Evolutionary conservation across 495 filamentous ascomycete species (phyloP), one percentile per base, ranked within the genome.

Genomic region (Tuber aestivum): DNA sequence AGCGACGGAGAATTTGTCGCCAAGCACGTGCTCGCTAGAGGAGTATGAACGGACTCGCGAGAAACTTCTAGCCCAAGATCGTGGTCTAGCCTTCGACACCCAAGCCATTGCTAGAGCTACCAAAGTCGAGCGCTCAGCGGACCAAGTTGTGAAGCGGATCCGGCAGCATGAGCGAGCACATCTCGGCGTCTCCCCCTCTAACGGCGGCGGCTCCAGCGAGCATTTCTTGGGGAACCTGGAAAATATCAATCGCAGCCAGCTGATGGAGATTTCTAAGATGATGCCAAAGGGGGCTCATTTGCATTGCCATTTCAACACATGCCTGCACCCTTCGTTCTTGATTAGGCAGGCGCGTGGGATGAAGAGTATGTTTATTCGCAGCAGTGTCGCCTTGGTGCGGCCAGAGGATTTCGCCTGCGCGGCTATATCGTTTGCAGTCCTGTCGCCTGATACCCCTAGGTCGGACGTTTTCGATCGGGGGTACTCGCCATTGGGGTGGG

Each of bases 211-310:
- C n/a, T n/a, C 21, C 23, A 56, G 48, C 48, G 48, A 56, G 6
- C 48, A 56, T 56, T 56, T 56, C 48, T 4, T 56, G 48, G 48
- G 48, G 7, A 56, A 56, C 48, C 21, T 56, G 21, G 48, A 56
- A 56, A 56, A 9, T 7, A 56, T 56, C 3, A 56, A 56, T 56
- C 48, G 48, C 48, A 56, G 48, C 7, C 48, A n/a, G 48, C 48
- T 56, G 48, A 56, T 56, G 92, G 86, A 87, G 76, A 94, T 97
- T 72, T 87, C 97, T 10, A 86, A 89, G 65, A 87, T 85, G 61
- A 91, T 97, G 91, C 94, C 94, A 38, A 97, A 97, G 81, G 94
- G 94, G 2, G 89, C 91, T 1, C 87, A 97, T 6, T 84, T 97
- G 73, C 94, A 97, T 84, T 92, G 92, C 16, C 92, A 97, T 84